These are phyloP conservation scores for Rhododendron vialii DNA, from an alignment of 148 eudicot genomes.

Conservation along the genomic window DNA sequence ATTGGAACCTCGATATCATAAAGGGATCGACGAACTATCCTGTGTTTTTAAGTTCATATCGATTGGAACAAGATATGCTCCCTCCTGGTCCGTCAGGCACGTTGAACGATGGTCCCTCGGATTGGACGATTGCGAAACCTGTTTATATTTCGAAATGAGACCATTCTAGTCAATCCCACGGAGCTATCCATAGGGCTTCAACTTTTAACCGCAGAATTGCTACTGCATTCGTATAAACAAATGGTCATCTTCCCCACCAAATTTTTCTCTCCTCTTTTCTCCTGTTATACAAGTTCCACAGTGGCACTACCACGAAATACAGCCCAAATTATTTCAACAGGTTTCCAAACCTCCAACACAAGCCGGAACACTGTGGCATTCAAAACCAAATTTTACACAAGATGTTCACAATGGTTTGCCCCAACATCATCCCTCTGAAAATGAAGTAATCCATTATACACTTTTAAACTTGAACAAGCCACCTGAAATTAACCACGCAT, in stretches of 20 bases:
- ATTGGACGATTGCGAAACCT: not conserved
- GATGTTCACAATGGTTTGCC: not conserved
- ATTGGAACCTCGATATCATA: not conserved
- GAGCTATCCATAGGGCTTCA: not conserved
- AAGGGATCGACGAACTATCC: no score
- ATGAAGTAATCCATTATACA: not conserved
- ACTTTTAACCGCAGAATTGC: not conserved
- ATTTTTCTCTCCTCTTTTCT: not conserved
- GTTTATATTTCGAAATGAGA: not conserved
- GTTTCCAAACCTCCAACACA: not conserved
- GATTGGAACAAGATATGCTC: not conserved
- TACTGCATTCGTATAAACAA: not conserved
- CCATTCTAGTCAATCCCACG: not conserved
- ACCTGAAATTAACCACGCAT: conserved; percentile 48
- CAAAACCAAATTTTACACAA: not conserved
- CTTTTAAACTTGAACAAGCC: not conserved
- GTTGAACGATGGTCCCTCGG: not conserved
- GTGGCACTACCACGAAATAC: not conserved
- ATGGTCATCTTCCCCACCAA: not conserved
- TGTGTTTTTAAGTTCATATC: not conserved
- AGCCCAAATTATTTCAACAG: not conserved
- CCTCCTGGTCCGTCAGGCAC: not conserved
- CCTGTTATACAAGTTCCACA: not conserved
- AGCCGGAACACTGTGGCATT: not conserved
- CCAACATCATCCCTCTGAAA: not conserved